A percentile compares a stretch with the other conserved stretches of the same genome.
phyloP scores from a whole-genome alignment of 2,329 filamentous ascomycete species.

The Botryosphaeria dothidea region DNA sequence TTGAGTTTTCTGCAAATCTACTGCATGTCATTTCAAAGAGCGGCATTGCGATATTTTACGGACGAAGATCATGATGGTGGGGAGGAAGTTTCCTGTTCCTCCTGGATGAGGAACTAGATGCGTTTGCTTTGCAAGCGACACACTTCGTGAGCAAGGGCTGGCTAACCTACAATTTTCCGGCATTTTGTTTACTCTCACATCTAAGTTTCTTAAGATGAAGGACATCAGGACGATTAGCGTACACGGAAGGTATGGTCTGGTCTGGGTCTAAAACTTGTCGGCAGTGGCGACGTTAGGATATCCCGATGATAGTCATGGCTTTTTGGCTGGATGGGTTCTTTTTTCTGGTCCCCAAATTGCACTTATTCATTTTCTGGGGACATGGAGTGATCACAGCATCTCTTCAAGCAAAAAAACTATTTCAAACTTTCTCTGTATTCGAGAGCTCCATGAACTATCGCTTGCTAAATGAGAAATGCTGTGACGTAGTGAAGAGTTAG shows the following conservation, averaged over 20 bases:
- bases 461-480: no score
- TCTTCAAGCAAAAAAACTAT: not conserved
- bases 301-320: conserved; percentile 11
- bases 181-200: no score
- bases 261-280: not conserved
- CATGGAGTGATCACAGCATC: not conserved
- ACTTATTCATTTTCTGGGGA: not conserved
- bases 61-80: not conserved
- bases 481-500: no score
- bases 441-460: not conserved
- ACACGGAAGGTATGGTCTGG: no score
- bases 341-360: not conserved
- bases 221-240: not conserved
- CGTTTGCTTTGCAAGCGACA: not conserved
- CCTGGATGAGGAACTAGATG: not conserved
- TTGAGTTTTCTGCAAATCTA: conserved; percentile 29
- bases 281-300: conserved; percentile 7
- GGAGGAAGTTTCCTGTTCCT: not conserved
- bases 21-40: not conserved
- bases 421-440: not conserved
- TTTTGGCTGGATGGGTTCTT: conserved; percentile 14
- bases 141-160: not conserved
- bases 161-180: not conserved
- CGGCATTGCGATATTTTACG: not conserved
- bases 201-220: not conserved